Conservation (phyloP, 2,329 filamentous ascomycete species). For the Sarocladiaceae sp. region DNA sequence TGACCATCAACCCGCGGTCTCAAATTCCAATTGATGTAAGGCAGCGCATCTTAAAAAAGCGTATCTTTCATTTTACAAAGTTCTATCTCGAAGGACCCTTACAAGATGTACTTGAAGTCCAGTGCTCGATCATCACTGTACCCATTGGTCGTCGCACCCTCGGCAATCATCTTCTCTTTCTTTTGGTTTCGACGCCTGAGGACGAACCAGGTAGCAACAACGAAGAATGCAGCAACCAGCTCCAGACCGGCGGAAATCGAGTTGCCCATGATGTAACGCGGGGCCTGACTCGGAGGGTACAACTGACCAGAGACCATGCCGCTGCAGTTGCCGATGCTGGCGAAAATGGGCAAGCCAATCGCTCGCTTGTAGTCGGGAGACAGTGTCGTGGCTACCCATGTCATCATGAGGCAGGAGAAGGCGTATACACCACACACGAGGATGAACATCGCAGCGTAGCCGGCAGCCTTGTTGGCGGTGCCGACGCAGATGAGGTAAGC, state of each 20-base stretch:
- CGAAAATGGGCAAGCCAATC: constrained; percentile 37
- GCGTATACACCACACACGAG: constrained; percentile 9
- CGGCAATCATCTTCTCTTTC: constrained; percentile 18
- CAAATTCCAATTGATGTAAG: too few species aligned
- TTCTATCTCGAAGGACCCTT: too few species aligned
- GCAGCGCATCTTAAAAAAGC: too few species aligned
- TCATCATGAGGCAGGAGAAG: constrained; percentile 24
- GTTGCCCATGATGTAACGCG: constrained; percentile 23
- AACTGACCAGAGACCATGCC: constrained; percentile 42
- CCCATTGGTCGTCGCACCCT: constrained; percentile 17
- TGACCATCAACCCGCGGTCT: too few species aligned
- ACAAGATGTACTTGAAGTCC: constrained; percentile 21
- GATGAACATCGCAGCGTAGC: constrained; percentile 20
- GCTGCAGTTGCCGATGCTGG: constrained; percentile 40
- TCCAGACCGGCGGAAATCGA: constrained; percentile 23
- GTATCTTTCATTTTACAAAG: too few species aligned
- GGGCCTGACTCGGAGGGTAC: constrained; percentile 20
- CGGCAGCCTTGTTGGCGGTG: constrained; percentile 17
- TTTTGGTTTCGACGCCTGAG: constrained; percentile 22
- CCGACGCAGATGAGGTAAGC: constrained; percentile 23
- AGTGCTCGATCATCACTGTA: constrained; percentile 14
- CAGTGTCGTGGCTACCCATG: constrained; percentile 42
- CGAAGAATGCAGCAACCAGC: constrained; percentile 17
- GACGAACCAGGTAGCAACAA: constrained; percentile 19
- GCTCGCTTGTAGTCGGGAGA: constrained; percentile 42